These are phyloP conservation scores for Oryza brachyantha DNA, from an alignment of 176 grass and related monocot species.

Conservation along the genomic window DNA sequence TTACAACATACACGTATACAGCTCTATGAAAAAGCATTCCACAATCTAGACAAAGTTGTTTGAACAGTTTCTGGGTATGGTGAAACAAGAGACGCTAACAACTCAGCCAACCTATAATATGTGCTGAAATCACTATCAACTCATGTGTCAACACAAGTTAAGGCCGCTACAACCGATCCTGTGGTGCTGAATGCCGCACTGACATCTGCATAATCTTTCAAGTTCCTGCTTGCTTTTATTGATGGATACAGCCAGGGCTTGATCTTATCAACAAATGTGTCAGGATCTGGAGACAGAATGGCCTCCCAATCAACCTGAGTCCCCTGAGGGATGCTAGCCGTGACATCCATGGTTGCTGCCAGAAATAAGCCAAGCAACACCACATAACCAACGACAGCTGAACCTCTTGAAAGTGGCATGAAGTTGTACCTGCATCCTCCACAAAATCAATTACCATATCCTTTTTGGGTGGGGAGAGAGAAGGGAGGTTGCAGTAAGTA, in stretches of 20 bases:
- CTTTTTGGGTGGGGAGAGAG: not conserved
- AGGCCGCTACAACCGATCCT: slow-evolving; percentile 70
- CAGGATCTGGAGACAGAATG: slow-evolving; percentile 61
- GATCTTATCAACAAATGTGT: slow-evolving; percentile 42
- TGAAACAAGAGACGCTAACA: slow-evolving; percentile 17
- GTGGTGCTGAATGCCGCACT: slow-evolving; percentile 64
- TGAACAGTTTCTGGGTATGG: not conserved
- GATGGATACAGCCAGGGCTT: slow-evolving; percentile 87
- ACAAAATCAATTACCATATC: not conserved
- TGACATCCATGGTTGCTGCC: slow-evolving; percentile 93
- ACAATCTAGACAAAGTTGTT: not conserved
- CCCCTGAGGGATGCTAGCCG: slow-evolving; percentile 53
- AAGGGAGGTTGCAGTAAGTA: slow-evolving; percentile 21
- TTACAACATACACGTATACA: slow-evolving; percentile 16
- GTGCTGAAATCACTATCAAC: not conserved
- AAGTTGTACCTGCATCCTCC: slow-evolving; percentile 86
- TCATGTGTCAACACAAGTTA: slow-evolving; percentile 61
- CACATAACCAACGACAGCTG: slow-evolving; percentile 70
- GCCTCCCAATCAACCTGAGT: slow-evolving; percentile 98
- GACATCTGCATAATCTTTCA: slow-evolving; percentile 78
- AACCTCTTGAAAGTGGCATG: slow-evolving; percentile 95
- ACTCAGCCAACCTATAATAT: slow-evolving; percentile 25
- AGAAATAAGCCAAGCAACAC: slow-evolving; percentile 83
- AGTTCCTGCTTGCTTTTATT: slow-evolving; percentile 56
- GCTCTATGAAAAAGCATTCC: not conserved